Evolutionary conservation across 2,329 filamentous ascomycete species (phyloP).

Genomic region (Fusarium longipes): DNA sequence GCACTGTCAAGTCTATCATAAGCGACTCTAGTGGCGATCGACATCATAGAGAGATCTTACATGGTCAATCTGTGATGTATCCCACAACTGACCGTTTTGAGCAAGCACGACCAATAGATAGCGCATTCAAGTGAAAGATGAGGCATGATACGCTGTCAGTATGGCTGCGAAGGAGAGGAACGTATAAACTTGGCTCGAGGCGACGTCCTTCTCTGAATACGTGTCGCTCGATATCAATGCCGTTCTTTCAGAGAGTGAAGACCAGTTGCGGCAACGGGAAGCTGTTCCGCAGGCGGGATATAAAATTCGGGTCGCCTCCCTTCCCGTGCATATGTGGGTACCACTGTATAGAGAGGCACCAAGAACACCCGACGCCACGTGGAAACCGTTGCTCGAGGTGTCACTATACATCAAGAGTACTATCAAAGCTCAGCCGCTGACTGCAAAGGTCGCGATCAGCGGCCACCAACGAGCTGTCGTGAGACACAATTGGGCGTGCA

Average conservation of each 20-base stretch:
- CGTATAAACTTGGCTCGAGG: background rate
- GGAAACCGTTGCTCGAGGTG: conserved; percentile 36
- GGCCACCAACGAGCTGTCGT: conserved; percentile 28
- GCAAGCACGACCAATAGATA: conserved; percentile 15
- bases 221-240: background rate
- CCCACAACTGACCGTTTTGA: background rate
- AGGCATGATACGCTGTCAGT: conserved; percentile 21
- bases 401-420: conserved; percentile 35
- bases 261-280: conserved; percentile 29
- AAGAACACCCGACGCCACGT: conserved; percentile 41
- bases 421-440: conserved; percentile 14
- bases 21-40: background rate
- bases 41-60: background rate
- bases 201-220: background rate
- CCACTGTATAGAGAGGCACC: conserved; percentile 30
- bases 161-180: background rate
- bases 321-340: conserved; percentile 37
- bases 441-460: conserved; percentile 9
- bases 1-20: background rate
- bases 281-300: conserved; percentile 32
- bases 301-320: conserved; percentile 25
- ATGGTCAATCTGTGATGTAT: background rate
- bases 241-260: background rate
- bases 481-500: conserved; percentile 33
- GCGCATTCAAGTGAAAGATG: conserved; percentile 1